Evolutionary conservation across 371 early-diverging fungal genomes (phyloP).

Genomic region (Sanchytrium tribonematis): DNA sequence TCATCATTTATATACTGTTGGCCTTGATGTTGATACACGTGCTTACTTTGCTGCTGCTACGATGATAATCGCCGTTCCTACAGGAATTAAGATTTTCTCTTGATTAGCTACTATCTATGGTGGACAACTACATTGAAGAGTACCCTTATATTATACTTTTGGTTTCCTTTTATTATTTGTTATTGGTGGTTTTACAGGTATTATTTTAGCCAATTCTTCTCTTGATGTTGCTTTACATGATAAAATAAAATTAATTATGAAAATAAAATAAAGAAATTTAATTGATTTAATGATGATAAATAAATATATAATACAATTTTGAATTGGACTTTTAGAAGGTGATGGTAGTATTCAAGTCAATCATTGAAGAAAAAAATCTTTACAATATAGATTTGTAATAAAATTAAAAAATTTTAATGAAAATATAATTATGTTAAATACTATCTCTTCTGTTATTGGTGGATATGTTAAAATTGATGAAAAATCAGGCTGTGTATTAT

Average conservation of each 20-base stretch:
- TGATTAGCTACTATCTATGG: slow-evolving; percentile 24
- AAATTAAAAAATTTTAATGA: neutral
- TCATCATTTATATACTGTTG: slow-evolving; percentile 15
- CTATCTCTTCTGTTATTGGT: neutral
- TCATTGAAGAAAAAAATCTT: no score
- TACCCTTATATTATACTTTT: slow-evolving; percentile 6
- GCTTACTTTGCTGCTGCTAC: slow-evolving; percentile 21
- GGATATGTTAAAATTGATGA: neutral
- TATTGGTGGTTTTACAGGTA: slow-evolving; percentile 23
- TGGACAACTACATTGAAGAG: slow-evolving; percentile 4
- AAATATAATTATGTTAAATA: neutral
- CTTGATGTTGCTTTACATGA: slow-evolving; percentile 20
- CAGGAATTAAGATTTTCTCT: slow-evolving; percentile 28
- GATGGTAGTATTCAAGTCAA: no score
- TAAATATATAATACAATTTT: neutral
- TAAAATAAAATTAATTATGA: no score
- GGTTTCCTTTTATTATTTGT: slow-evolving; percentile 25
- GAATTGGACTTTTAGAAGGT: neutral
- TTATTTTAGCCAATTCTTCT: slow-evolving; percentile 19
- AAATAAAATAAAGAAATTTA: no score
- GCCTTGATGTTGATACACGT: slow-evolving; percentile 19
- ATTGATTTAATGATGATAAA: no score
- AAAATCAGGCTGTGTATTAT: neutral
- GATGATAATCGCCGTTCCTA: slow-evolving; percentile 29
- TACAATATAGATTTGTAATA: no score